Conservation (phyloP, 2,329 filamentous ascomycete species). For the Calonectria pseudoreteaudii region DNA sequence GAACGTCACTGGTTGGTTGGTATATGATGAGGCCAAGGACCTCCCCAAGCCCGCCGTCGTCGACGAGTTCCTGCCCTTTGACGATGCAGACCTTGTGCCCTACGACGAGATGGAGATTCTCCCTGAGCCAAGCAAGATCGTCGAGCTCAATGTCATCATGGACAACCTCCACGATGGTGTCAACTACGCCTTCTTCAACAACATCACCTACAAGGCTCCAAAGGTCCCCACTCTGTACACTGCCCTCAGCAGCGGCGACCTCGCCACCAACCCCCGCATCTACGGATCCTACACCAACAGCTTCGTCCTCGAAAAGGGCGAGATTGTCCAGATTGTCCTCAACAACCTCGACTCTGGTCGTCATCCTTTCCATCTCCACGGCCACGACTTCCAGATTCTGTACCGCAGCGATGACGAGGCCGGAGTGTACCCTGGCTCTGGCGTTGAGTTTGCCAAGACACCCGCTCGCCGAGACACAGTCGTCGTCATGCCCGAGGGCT, state of each 20-base stretch:
- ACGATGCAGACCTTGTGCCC: slow-evolving; percentile 80
- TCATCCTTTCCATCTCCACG: slow-evolving; percentile 84
- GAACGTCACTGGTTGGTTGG: slow-evolving; percentile 74
- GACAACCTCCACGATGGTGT: slow-evolving; percentile 71
- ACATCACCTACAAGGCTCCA: slow-evolving; percentile 78
- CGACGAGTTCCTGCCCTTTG: slow-evolving; percentile 74
- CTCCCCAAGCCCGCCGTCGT: slow-evolving; percentile 65
- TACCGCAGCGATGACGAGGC: slow-evolving; percentile 69
- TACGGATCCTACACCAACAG: slow-evolving; percentile 76
- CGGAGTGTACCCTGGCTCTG: slow-evolving; percentile 64
- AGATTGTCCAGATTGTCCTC: slow-evolving; percentile 80
- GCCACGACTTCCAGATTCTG: slow-evolving; percentile 78
- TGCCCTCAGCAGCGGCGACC: slow-evolving; percentile 72
- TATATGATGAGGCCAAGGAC: slow-evolving; percentile 62
- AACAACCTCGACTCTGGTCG: slow-evolving; percentile 80
- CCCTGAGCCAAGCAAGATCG: slow-evolving; percentile 69
- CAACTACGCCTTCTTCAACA: slow-evolving; percentile 77
- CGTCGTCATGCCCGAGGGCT: slow-evolving; percentile 72
- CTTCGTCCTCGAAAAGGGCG: slow-evolving; percentile 74
- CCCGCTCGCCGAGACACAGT: slow-evolving; percentile 79
- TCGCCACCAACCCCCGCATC: slow-evolving; percentile 67
- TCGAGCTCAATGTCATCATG: slow-evolving; percentile 74
- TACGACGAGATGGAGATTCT: slow-evolving; percentile 73
- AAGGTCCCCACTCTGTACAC: slow-evolving; percentile 87
- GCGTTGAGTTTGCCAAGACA: slow-evolving; percentile 60